Evolutionary conservation across 495 filamentous ascomycete genomes (phyloP).

Genomic region (Penicillium argentinense): DNA sequence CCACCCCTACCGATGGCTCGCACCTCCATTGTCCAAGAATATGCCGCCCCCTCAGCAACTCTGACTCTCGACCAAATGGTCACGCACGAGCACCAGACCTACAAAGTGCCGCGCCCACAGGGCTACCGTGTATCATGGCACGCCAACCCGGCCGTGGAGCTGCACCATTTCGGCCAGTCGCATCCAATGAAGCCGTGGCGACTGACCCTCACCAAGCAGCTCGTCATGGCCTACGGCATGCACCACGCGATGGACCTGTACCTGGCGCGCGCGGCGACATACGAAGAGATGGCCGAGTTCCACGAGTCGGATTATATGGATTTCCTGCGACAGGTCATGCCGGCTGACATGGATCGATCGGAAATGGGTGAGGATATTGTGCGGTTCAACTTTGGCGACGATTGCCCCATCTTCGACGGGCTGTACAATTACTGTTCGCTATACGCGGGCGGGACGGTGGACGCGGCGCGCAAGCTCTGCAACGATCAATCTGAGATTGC

Average conservation of each 20-base stretch:
- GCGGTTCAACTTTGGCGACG: conserved; percentile 83
- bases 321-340: conserved; percentile 60
- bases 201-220: conserved; percentile 88
- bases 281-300: conserved; percentile 84
- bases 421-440: conserved; percentile 93
- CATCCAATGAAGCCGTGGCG: conserved; percentile 99
- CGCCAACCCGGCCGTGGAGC: conserved; percentile 91
- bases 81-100: conserved; percentile 63
- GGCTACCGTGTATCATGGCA: conserved; percentile 97
- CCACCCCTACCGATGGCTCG: conserved; percentile 37
- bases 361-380: conserved; percentile 42
- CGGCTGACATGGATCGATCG: conserved; percentile 46
- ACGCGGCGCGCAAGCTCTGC: conserved; percentile 87
- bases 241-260: conserved; percentile 95
- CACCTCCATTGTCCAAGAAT: conserved; percentile 68
- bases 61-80: conserved; percentile 64
- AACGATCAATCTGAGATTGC: conserved; percentile 88
- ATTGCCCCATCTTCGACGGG: conserved; percentile 96
- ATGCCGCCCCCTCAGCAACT: conserved; percentile 60
- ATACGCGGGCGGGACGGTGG: conserved; percentile 85
- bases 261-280: conserved; percentile 74
- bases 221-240: conserved; percentile 92
- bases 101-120: conserved; percentile 73
- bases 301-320: conserved; percentile 88
- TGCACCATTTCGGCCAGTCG: conserved; percentile 89